phyloP scores from a whole-genome alignment of 352 stramenopile genomes.

The Phytophthora cactorum region DNA sequence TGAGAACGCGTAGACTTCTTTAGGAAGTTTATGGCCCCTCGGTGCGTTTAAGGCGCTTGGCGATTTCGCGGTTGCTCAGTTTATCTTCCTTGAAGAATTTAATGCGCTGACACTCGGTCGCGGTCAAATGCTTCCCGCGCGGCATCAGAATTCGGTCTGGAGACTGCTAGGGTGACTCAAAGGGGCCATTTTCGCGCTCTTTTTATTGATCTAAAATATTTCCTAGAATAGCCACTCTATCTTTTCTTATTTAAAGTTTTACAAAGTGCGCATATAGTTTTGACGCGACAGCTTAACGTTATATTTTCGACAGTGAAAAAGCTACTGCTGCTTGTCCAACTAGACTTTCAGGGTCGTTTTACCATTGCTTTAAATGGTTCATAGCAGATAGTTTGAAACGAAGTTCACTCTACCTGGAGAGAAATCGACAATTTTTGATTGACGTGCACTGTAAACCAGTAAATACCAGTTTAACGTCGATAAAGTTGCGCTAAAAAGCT shows the following conservation, averaged over 20 bases:
- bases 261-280: neutral
- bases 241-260: neutral
- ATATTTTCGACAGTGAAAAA: neutral
- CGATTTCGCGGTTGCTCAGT: neutral
- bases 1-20: neutral
- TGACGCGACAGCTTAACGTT: neutral
- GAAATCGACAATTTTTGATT: neutral
- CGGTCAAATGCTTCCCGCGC: neutral
- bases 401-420: neutral
- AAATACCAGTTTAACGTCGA: too few species aligned
- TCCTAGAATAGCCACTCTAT: neutral
- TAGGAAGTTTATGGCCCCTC: neutral
- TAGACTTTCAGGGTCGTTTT: neutral
- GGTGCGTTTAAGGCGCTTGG: neutral
- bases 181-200: neutral
- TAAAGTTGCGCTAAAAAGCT: too few species aligned
- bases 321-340: neutral
- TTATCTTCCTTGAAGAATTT: neutral
- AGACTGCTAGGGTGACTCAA: neutral
- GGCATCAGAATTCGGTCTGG: neutral
- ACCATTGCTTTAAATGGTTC: neutral
- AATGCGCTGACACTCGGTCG: neutral
- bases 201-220: neutral
- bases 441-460: too few species aligned
- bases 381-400: neutral